Base-by-base conservation (phyloP, 73 alveolate species). In the Stentor coeruleus region DNA sequence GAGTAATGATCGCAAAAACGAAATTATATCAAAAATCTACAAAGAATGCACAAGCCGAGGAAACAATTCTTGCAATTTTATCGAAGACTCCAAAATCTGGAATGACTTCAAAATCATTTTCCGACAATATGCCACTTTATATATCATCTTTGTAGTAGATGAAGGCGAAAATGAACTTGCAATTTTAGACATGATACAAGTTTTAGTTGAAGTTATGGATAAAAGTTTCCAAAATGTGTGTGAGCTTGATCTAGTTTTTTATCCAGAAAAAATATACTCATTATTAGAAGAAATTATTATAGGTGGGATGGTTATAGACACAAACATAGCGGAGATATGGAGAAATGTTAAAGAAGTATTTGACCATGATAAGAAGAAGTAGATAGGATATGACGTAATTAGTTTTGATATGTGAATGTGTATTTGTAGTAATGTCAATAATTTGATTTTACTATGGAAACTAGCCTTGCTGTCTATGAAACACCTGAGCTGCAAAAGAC, bases 101-200 rank as follows among this genome's bases (percentile, higher is more conserved):
- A 74, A 85, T 0, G 92, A 91, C 57, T 87, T 86, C 93, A 95
- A 91, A 90, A 90, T 93, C 76, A 85, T 94, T 15, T 95, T 89
- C 76, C 93, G 97, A 85, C 87, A 85, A 59, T 95, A 91, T 77
- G 99, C 99, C 4, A 92, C 99, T 28, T 91, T 95, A 40, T 86
- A 85, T 83, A 91, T 95, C 86, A 86, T 92, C 39, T 93, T 95
- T 31, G 89, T 95, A 59, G 96, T 93, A 35, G 99, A 95, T 87
- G 92, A 92, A 59, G 98, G 94, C 26, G 99, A 95, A 90, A 93
- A 94, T 81, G 99, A 95, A 82, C 87, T 95, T 39, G 96, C 92
- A 37, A 90, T 91, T 3, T 91, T 95, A 35, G 99, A 95, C 84
- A 81, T 95, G 74, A 94, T 94, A 41, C 95, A 95, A 90, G 98